Evolutionary conservation across 2,329 filamentous ascomycete species (phyloP), one percentile per base, ranked within the genome.

Genomic region (Acrodontium crateriforme): DNA sequence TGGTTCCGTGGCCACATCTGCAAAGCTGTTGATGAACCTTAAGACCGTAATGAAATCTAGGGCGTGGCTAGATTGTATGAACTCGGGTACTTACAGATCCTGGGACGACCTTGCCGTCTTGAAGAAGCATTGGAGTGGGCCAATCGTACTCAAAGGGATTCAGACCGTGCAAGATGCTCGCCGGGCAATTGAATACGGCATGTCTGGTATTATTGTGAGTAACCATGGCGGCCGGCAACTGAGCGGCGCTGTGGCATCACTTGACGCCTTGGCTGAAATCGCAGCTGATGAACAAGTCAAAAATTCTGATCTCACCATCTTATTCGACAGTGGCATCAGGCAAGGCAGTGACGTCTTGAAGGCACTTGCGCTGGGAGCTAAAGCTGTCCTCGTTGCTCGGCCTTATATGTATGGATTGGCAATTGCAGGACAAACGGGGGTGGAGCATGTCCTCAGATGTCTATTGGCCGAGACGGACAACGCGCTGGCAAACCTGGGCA

Each of bases 91-190:
- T n/a, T n/a, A n/a, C n/a, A n/a, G n/a, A n/a, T n/a, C n/a, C n/a
- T 80, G 75, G 76, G 65, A 71, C 2, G 60, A 80, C 19, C 48
- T 80, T 18, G 55, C 57, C n/a, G 56, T 69, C 25, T 44, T 80
- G 36, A 60, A 65, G 37, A 55, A 65, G 40, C 48, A 73, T 32
- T 79, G 74, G 70, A 60, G 69, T 34, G 70, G 73, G 0, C 69
- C 72, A 0, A 67, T 81, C 29, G 64, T 69, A 34, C 58, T 70
- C 16, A 76, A 77, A 48, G 72, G 71, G 0, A 69, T 64, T 29
- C 62, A 67, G 40, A 60, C 57, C 24, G 54, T 62, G 2, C 59
- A 53, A 2, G 65, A 69, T 42, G 64, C 64, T 9, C 49, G 44
- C 27, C 50, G 55, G 31, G 59, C 58, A 2, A 49, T 56, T 5